Base-by-base conservation (phyloP, 257 asterid genomes). In the Petunia secreta region DNA sequence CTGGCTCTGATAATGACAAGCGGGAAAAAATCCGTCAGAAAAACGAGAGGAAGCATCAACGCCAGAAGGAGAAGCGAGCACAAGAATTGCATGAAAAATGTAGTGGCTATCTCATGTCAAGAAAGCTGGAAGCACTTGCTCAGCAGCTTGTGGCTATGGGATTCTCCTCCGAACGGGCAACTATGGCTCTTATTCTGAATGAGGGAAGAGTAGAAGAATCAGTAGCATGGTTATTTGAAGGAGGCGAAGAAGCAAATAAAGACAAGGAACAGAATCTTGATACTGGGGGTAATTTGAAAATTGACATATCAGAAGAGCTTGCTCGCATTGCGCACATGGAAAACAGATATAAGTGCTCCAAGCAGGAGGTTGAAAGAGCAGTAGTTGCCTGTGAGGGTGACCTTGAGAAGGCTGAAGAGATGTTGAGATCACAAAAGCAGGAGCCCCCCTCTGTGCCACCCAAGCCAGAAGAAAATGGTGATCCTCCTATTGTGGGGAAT, bases 91-190 rank as follows among this genome's bases (percentile, higher is more conserved):
- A 88, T 77, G 97, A 92, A 83, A 81, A 85, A 69, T 92, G 97
- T 85, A 87, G 88, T 85, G 92, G 96, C 76, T 90, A 89, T 83
- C 91, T 92, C 65, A 92, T 91, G 97, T 92, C 97, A 6, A 85
- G 96, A 81, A 92, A 92, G 89, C 87, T 92, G 38, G 96, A 92
- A 87, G 83, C 87, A 25, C 91, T 95, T 69, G 93, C 97, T 68
- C 93, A 90, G 59, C 97, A 96, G 91, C 95, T 96, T 66, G 98
- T 96, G 65, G 89, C 93, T 15, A 96, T 96, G 99, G 99, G 98
- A 10, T 94, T 96, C 86, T 84, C 99, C 86, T 93, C 84, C 36
- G 99, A 96, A 89, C 87, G 90, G 80, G 97, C 99, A 2, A 94
- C 93, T 2, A 90, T 90, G 97, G 98, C 99, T 75, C 98, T 95